These are phyloP conservation scores for Chlorella variabilis DNA, from an alignment of 163 green algal genomes.

Conservation along the genomic window DNA sequence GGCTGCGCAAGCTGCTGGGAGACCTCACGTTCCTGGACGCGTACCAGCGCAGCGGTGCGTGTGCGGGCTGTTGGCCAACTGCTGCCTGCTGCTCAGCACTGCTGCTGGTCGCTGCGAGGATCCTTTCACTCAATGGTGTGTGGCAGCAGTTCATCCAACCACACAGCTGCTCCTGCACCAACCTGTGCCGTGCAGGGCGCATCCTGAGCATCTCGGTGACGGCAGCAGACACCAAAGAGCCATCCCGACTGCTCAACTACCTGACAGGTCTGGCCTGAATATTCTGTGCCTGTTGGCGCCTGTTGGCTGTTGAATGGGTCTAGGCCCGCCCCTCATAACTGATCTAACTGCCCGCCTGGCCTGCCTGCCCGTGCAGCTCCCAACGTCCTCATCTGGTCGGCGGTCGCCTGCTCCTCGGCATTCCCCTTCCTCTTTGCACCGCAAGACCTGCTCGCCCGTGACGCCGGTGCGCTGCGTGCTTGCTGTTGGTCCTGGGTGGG, in stretches of 20 bases:
- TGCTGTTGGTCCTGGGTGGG: no score
- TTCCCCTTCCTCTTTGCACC: conserved; percentile 96
- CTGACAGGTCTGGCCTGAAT: neutral
- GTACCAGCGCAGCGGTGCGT: conserved; percentile 61
- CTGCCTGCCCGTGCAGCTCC: conserved; percentile 46
- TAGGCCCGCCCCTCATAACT: no score
- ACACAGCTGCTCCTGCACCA: no score
- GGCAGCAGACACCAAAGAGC: conserved; percentile 90
- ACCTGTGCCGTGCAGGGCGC: conserved; percentile 74
- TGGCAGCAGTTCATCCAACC: no score
- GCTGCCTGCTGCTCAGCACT: neutral
- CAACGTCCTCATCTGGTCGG: conserved; percentile 92
- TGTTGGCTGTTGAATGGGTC: no score
- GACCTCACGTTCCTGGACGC: conserved; percentile 90
- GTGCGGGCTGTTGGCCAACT: neutral
- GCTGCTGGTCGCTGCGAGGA: neutral
- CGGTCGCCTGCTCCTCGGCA: conserved; percentile 92
- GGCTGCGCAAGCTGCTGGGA: conserved; percentile 78
- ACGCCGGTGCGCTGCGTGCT: no score
- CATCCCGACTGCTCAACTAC: conserved; percentile 93
- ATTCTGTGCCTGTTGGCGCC: no score
- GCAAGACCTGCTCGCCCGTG: conserved; percentile 85
- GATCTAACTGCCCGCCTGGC: no score
- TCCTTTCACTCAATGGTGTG: no score
- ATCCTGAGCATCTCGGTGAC: conserved; percentile 95